Base-by-base conservation (phyloP, 2,329 filamentous ascomycete genomes). In the Monosporascus sp. region DNA sequence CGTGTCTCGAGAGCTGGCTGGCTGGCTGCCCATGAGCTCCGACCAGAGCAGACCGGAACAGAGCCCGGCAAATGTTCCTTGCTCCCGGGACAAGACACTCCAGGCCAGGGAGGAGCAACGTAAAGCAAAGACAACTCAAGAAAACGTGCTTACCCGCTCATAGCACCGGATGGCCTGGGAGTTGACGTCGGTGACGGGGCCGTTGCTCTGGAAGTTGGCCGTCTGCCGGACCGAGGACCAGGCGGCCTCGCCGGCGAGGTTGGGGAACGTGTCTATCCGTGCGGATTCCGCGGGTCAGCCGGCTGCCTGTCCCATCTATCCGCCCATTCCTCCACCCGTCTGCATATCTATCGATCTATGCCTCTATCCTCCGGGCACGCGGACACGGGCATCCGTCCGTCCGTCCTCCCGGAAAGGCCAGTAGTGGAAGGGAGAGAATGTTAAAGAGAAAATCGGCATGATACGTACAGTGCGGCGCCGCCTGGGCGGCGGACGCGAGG, bases 121-220 rank as follows among this genome's bases (percentile, higher is more conserved):
- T 35, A 35, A 14, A 14, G 31, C 11, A 35, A 35, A 11, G 14
- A 5, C 31, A 4, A 35, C 31, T 35, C 31, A 5, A 14, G 31
- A 35, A 35, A 35, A 14, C 11, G 14, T 35, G 31, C 31, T 35
- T 14, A 35, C 31, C 9, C 52, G 57, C 61, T 75, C 63, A 64
- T 71, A 75, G 65, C 73, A 75, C 15, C 71, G 71, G 66, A 75
- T 74, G 41, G 67, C 65, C 0, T 66, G 48, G 24, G 68, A 72
- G 20, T 55, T 68, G 24, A 75, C 72, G 51, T 73, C 70, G 2
- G 66, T 69, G 8, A 75, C 71, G 22, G 72, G 72, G 11, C 65
- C 66, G 59, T 75, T 74, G 51, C 63, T 68, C 60, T 74, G 72
- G 58, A 70, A 73, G 65, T 76, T 75, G 50, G 71, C 69, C 37